Conservation (phyloP, 116 monocot species). For the Posidonia oceanica region DNA sequence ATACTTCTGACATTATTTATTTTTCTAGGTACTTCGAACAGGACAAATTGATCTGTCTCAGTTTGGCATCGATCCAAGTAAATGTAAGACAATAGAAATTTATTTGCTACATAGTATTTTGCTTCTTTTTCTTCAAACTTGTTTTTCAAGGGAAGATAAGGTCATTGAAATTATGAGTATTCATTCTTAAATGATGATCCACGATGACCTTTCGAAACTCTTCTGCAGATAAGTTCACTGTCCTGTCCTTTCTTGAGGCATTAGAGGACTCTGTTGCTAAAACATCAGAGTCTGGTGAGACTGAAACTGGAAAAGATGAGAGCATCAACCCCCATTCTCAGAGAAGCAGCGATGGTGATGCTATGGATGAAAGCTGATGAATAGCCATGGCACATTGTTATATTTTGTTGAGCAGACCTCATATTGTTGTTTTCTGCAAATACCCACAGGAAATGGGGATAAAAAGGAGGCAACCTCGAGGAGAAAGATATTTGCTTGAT, state of each 20-base stretch:
- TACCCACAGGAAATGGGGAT: too few species aligned
- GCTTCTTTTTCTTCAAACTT: too few species aligned
- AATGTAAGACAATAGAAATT: conserved; percentile 49
- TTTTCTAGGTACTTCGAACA: conserved; percentile 74
- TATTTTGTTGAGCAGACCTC: neutral
- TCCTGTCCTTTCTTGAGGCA: conserved; percentile 90
- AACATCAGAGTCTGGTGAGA: conserved; percentile 19
- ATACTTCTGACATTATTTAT: neutral
- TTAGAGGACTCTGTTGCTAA: conserved; percentile 74
- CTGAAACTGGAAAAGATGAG: conserved; percentile 15
- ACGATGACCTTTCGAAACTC: neutral
- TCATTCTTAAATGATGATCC: neutral
- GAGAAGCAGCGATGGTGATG: conserved; percentile 21
- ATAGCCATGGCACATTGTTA: neutral
- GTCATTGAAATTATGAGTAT: too few species aligned
- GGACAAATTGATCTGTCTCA: conserved; percentile 84
- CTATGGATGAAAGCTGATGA: conserved; percentile 72
- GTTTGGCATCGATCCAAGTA: conserved; percentile 87
- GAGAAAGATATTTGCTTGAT: too few species aligned
- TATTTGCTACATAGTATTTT: neutral
- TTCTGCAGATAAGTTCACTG: conserved; percentile 69
- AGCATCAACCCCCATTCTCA: conserved; percentile 11
- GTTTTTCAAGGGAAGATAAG: too few species aligned
- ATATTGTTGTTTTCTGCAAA: too few species aligned
- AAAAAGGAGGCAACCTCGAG: too few species aligned